These are phyloP conservation scores for Erodium chrysanthum DNA, from an alignment of 441 rosid species.

Conservation along the genomic window DNA sequence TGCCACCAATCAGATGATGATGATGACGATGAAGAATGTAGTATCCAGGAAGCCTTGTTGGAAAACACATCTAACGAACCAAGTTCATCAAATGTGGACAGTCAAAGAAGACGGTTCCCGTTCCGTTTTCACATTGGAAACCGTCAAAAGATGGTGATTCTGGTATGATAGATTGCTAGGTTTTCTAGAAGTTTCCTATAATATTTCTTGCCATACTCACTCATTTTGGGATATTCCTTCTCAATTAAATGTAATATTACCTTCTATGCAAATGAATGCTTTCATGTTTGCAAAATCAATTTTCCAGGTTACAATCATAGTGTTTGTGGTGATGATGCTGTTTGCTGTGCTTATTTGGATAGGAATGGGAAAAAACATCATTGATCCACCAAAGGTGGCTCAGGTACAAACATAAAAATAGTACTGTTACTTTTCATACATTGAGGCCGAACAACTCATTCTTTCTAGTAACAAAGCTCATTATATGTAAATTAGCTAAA, in stretches of 20 bases:
- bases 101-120: slow-evolving; percentile 38
- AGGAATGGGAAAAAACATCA: slow-evolving; percentile 32
- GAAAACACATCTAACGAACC: slow-evolving; percentile 30
- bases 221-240: slow-evolving; percentile 8
- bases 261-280: slow-evolving; percentile 1
- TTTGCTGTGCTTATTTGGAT: slow-evolving; percentile 50
- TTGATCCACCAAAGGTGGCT: slow-evolving; percentile 39
- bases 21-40: slow-evolving; percentile 61
- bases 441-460: no score
- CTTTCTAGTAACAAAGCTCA: no score
- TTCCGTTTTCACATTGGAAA: slow-evolving; percentile 45
- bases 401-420: slow-evolving; percentile 30
- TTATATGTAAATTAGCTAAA: no score
- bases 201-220: not conserved
- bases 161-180: slow-evolving; percentile 31
- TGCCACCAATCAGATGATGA: slow-evolving; percentile 47
- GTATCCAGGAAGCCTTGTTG: slow-evolving; percentile 45
- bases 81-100: slow-evolving; percentile 26
- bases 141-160: slow-evolving; percentile 57
- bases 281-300: slow-evolving; percentile 8
- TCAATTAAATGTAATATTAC: not conserved
- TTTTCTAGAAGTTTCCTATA: not conserved
- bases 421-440: not conserved
- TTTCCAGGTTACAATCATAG: slow-evolving; percentile 36
- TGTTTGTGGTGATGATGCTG: slow-evolving; percentile 35